Base-by-base conservation (phyloP, 768 basidiomycete species). In the Tulasnella sp. region DNA sequence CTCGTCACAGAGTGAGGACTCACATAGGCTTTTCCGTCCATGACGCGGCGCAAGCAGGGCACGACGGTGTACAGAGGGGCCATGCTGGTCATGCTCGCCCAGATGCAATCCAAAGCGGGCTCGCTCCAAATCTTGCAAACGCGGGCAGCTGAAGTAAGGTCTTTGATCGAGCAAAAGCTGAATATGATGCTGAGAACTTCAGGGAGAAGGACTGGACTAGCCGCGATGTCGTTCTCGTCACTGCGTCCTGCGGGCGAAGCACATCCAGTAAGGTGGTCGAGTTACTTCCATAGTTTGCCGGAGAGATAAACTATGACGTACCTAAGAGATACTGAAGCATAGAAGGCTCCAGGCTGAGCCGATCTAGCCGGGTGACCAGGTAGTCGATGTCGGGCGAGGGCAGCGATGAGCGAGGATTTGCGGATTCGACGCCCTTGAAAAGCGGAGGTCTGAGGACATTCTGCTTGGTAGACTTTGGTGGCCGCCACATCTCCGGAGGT, bases 401-500 rank as follows among this genome's bases (percentile, higher is more conserved):
- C 62, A 68, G 62, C 27, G 27, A 24, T 36, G 62, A 68, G 18
- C 34, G 62, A 68, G 62, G 62, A 68, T 68, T 68, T 27, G 1
- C 62, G 18, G 62, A 68, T 68, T 68, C 62, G 62, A 68, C 34
- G n/a, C 62, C 62, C 62, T 68, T 68, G 62, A 68, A 19, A 14
- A 27, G 62, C 3, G 34, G 34, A 27, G 31, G 31, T 68, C 62
- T 68, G 34, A 68, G 31, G 62, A 68, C 34, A 27, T 68, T 68
- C 31, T 27, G 62, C 18, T 68, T 68, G 31, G 10, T 34, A 14
- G 62, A 36, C 34, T 27, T 36, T 68, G 34, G 34, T 31, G 62
- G 62, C 16, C 62, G 62, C 62, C 62, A 68, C 62, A 68, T 68
- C 31, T 68, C 62, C 62, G 62, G 27, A 68, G 62, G 62, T 68